Base-by-base conservation (phyloP, 73 alveolate genomes). In the Tetrahymena elliotti region DNA sequence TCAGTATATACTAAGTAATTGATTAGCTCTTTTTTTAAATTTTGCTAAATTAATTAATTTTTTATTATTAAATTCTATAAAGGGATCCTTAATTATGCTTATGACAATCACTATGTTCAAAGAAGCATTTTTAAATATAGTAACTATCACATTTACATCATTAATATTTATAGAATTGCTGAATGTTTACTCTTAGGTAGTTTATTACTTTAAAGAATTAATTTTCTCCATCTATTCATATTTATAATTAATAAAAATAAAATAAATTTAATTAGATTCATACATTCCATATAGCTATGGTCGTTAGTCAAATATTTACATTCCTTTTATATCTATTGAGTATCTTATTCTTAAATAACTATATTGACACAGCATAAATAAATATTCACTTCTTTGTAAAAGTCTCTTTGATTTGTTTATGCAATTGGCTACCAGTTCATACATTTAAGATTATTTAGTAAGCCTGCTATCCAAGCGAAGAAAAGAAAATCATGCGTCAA, bases 121-220 rank as follows among this genome's bases (percentile, higher is more conserved):
- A 96, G 97, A 98, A 83, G 98, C 98, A 36, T 98, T 99, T 95
- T 94, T 98, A 38, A 98, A 97, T 95, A 97, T 99, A 39, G 99
- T 98, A 8, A 97, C 99, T 24, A 98, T 98, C 35, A 98, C 99
- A 35, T 99, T 99, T 97, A 97, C 99, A 40, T 98, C 99, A 6
- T 94, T 99, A 40, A 98, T 99, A 83, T 95, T 98, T 35, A 95
- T 97, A 10, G 99, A 99, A 94, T 96, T 98, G 40, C 97, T 99
- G 33, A 99, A 99, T 94, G 99, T 99, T n/a, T 97, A 96, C 96
- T 96, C 99, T 34, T 99, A 97, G 83, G 97, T 98, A 38, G 40
- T 38, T 53, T 47, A 84, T 24, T 41, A 35, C 22, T 54, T 24
- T 68, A 52, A 16, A 38, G 31, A 39, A n/a, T n/a, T n/a, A n/a